A percentile compares a stretch with the other conserved stretches of the same genome.
Conservation (phyloP, 306 rosid species). For the Cucumis melo region DNA sequence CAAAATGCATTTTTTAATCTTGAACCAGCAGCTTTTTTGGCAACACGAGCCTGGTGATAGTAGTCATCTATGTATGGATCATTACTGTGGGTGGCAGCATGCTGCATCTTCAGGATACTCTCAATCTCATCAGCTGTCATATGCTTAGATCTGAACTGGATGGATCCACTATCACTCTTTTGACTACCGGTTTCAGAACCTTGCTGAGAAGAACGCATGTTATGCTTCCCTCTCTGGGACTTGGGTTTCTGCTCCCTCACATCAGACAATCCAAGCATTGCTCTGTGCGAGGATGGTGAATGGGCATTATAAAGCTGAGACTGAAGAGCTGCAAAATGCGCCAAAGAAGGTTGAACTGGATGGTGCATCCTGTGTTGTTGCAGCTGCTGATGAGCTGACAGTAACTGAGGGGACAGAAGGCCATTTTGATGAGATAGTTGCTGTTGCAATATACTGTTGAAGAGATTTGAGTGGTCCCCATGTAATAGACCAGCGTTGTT, state of each 20-base stretch:
- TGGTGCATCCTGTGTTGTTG: conserved; percentile 46
- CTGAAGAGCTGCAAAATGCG: conserved; percentile 37
- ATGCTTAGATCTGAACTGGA: conserved; percentile 59
- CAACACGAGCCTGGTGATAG: conserved; percentile 85
- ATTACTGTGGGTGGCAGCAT: conserved; percentile 88
- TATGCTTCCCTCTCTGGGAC: conserved; percentile 45
- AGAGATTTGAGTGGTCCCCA: conserved; percentile 36
- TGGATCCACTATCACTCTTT: conserved; percentile 53
- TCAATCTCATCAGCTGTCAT: conserved; percentile 94
- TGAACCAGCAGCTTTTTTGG: conserved; percentile 61
- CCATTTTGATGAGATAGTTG: conserved; percentile 47
- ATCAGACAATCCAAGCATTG: conserved; percentile 62
- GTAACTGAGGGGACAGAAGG: conserved; percentile 38
- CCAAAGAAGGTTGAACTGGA: conserved; percentile 33
- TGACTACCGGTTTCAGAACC: conserved; percentile 50
- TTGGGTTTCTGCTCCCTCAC: conserved; percentile 67
- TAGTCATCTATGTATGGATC: conserved; percentile 97
- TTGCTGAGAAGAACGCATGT: conserved; percentile 44
- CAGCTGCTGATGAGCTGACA: conserved; percentile 41
- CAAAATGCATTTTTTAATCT: conserved; percentile 73
- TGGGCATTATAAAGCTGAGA: conserved; percentile 36
- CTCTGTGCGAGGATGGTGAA: conserved; percentile 71
- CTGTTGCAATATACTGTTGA: conserved; percentile 63
- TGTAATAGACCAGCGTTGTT: conserved; percentile 34
- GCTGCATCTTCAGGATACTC: conserved; percentile 83